Conservation (phyloP, 331 rosid genomes). For the Cydonia oblonga region DNA sequence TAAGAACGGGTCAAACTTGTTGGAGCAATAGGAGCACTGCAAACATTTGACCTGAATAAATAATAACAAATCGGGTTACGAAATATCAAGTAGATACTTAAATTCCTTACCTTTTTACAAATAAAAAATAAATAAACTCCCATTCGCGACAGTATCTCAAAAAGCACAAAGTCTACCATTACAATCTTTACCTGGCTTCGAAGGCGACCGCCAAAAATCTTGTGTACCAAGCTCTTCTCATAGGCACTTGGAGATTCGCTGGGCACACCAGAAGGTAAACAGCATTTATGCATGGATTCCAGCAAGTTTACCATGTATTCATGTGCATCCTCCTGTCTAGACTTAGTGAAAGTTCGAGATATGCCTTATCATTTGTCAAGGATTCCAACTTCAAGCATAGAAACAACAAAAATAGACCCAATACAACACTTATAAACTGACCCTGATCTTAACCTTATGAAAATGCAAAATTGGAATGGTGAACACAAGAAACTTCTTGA, state of each 20-base stretch:
- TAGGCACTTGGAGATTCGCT: conserved; percentile 92
- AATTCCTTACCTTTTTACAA: not conserved
- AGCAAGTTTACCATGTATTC: conserved; percentile 98
- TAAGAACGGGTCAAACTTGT: conserved; percentile 84
- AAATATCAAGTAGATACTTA: not conserved
- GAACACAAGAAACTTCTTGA: not conserved
- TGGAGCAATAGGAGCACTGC: conserved; percentile 75
- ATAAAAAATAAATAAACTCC: not conserved
- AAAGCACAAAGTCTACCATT: not conserved
- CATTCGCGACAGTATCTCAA: not conserved
- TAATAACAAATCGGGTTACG: not conserved
- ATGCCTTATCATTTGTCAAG: conserved; percentile 61
- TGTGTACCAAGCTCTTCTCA: conserved; percentile 92
- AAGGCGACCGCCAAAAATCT: conserved; percentile 89
- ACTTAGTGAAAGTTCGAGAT: conserved; percentile 71
- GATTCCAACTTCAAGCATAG: conserved; percentile 19
- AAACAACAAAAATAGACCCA: not conserved
- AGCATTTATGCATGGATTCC: conserved; percentile 96
- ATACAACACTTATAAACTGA: not conserved
- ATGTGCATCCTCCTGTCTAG: conserved; percentile 96
- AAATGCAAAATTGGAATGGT: not conserved
- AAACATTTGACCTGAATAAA: conserved; percentile 71
- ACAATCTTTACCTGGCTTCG: conserved; percentile 62
- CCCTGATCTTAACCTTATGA: not conserved
- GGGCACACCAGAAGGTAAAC: conserved; percentile 87